phyloP scores from a whole-genome alignment of 2,329 filamentous ascomycete genomes.

The Verticillium alfalfae region DNA sequence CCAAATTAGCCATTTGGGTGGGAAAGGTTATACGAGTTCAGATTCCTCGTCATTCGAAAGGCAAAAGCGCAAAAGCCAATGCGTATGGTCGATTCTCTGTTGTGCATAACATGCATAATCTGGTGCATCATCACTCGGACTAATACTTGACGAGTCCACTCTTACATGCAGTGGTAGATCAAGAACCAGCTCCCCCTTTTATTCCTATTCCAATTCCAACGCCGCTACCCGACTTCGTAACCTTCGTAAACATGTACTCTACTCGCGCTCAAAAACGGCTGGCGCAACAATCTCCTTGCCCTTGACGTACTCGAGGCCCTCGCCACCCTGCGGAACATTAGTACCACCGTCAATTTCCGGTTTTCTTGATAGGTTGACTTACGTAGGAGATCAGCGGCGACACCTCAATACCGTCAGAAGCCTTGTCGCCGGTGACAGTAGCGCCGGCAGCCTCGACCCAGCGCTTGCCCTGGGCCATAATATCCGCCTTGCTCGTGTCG shows the following conservation, averaged over 20 bases:
- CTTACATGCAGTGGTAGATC: too few relatives aligned
- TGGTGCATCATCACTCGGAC: too few relatives aligned
- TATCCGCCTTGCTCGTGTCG: constrained; percentile 85
- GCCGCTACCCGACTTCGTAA: not conserved
- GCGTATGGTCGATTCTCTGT: too few relatives aligned
- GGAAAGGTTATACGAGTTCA: not conserved
- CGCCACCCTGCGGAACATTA: constrained; percentile 45
- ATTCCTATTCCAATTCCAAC: not conserved
- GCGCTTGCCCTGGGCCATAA: constrained; percentile 81
- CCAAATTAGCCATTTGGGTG: not conserved
- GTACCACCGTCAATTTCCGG: not conserved
- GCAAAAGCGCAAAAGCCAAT: too few relatives aligned
- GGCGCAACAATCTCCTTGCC: constrained; percentile 49
- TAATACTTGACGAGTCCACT: too few relatives aligned
- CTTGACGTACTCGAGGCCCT: constrained; percentile 53
- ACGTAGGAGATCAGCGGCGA: constrained; percentile 94
- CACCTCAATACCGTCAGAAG: constrained; percentile 72
- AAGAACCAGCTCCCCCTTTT: too few relatives aligned
- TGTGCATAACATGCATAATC: too few relatives aligned
- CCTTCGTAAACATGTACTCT: constrained; percentile 3
- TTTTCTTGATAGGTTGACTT: constrained; percentile 39
- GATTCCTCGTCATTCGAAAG: too few relatives aligned
- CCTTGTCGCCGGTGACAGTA: constrained; percentile 59
- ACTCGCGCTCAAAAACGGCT: constrained; percentile 43
- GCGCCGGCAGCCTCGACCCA: constrained; percentile 81